Evolutionary conservation across 441 rosid genomes (phyloP).

Genomic region (Populus hybrid): DNA sequence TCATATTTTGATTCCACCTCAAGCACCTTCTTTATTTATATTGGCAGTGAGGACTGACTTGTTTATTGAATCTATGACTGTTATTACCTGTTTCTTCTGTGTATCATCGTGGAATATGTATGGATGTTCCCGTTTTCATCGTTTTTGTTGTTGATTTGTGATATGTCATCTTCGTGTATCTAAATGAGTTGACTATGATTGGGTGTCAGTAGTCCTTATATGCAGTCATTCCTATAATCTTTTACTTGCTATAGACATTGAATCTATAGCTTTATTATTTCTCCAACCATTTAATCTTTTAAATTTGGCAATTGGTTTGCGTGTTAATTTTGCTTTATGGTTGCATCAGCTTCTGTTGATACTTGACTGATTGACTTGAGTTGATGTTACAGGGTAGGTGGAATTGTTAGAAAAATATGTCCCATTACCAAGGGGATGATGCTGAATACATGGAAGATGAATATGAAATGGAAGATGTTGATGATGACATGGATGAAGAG

Average conservation of each 20-base stretch:
- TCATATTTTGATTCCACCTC: background rate
- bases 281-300: background rate
- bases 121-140: too few species aligned
- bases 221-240: background rate
- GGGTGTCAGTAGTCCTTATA: too few species aligned
- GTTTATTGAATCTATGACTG: background rate
- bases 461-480: conserved; percentile 57
- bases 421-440: conserved; percentile 54
- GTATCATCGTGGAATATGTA: background rate
- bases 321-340: background rate
- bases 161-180: background rate
- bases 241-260: background rate
- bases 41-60: background rate
- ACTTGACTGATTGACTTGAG: background rate
- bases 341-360: background rate
- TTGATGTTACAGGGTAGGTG: background rate
- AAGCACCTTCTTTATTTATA: too few species aligned
- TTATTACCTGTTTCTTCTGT: background rate
- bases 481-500: conserved; percentile 56
- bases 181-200: too few species aligned
- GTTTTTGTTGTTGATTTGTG: too few species aligned
- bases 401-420: conserved; percentile 26
- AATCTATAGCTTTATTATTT: background rate
- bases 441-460: conserved; percentile 58
- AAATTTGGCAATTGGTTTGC: too few species aligned